phyloP scores from a whole-genome alignment of 1,284 basidiomycete genomes.

The Phlebopus sp. region DNA sequence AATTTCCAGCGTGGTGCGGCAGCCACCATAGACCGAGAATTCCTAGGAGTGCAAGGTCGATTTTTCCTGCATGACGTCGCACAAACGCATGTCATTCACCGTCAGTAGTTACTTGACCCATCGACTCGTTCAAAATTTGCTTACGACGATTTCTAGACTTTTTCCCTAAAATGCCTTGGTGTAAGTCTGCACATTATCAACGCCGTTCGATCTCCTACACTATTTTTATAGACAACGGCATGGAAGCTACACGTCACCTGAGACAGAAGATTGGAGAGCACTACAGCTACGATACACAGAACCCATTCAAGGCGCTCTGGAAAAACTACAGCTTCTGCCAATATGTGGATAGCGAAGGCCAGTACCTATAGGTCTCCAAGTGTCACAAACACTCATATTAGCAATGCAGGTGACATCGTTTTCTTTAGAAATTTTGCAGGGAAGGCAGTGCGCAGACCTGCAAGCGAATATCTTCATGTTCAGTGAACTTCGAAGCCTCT shows the following conservation, averaged over 20 bases:
- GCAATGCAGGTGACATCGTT: too few species aligned
- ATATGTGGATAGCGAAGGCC: slow-evolving; percentile 67
- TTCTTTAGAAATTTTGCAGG: too few species aligned
- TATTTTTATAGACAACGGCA: slow-evolving; percentile 41
- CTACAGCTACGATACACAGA: slow-evolving; percentile 46
- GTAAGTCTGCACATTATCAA: slow-evolving; percentile 17
- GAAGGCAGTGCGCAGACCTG: too few species aligned
- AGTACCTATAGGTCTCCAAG: slow-evolving; percentile 4
- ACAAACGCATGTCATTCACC: slow-evolving; percentile 42
- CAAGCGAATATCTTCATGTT: too few species aligned
- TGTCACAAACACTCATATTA: too few species aligned
- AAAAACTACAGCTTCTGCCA: slow-evolving; percentile 57
- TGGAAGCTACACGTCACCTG: slow-evolving; percentile 50
- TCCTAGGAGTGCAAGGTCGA: slow-evolving; percentile 48
- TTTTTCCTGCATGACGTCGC: slow-evolving; percentile 44
- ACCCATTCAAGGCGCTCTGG: slow-evolving; percentile 54
- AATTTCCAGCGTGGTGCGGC: slow-evolving; percentile 65
- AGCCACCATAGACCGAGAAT: slow-evolving; percentile 57
- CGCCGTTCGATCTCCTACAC: neutral
- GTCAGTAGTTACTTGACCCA: neutral
- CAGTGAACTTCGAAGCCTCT: too few species aligned
- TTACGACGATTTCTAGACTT: slow-evolving; percentile 21
- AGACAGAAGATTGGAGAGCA: slow-evolving; percentile 52
- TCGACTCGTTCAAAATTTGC: neutral
- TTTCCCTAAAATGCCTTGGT: slow-evolving; percentile 35